phyloP scores from a whole-genome alignment of 352 stramenopile species.

The Blastocystis sp. region DNA sequence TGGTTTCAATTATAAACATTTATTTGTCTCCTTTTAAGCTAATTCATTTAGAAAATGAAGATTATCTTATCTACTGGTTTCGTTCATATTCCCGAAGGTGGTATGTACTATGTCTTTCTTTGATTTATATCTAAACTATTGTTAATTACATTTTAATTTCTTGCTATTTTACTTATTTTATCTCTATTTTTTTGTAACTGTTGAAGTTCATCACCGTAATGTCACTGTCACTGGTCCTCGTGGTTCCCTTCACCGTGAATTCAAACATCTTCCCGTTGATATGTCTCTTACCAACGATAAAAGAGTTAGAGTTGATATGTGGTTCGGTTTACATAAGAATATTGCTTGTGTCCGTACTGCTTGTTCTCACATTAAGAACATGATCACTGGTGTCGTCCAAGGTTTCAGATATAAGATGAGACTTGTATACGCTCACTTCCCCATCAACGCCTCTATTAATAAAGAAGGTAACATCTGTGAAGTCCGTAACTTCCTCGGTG shows the following conservation, averaged over 20 bases:
- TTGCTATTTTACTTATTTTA: slow-evolving; percentile 16
- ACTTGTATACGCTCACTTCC: slow-evolving; percentile 98
- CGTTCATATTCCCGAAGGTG: too few species aligned
- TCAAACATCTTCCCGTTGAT: slow-evolving; percentile 88
- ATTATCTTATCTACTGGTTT: too few species aligned
- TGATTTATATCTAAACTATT: too few species aligned
- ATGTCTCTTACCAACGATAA: slow-evolving; percentile 58
- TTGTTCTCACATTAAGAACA: slow-evolving; percentile 95
- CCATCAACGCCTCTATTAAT: slow-evolving; percentile 88
- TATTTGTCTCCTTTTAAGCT: too few species aligned
- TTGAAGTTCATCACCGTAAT: slow-evolving; percentile 73
- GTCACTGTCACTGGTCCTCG: slow-evolving; percentile 82
- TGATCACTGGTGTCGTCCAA: slow-evolving; percentile 89
- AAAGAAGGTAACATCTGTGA: slow-evolving; percentile 71
- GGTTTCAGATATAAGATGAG: slow-evolving; percentile 98
- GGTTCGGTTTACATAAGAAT: slow-evolving; percentile 95
- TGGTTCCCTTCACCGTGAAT: slow-evolving; percentile 74
- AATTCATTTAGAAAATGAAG: too few species aligned
- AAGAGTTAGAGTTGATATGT: slow-evolving; percentile 82
- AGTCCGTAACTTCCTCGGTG: slow-evolving; percentile 97
- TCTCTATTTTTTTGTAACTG: slow-evolving; percentile 52
- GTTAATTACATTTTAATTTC: too few species aligned
- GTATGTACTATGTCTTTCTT: too few species aligned
- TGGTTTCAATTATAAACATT: too few species aligned
- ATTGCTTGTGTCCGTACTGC: slow-evolving; percentile 87